phyloP scores from a whole-genome alignment of 495 filamentous ascomycete genomes.

The Clavariopsis aquatica region DNA sequence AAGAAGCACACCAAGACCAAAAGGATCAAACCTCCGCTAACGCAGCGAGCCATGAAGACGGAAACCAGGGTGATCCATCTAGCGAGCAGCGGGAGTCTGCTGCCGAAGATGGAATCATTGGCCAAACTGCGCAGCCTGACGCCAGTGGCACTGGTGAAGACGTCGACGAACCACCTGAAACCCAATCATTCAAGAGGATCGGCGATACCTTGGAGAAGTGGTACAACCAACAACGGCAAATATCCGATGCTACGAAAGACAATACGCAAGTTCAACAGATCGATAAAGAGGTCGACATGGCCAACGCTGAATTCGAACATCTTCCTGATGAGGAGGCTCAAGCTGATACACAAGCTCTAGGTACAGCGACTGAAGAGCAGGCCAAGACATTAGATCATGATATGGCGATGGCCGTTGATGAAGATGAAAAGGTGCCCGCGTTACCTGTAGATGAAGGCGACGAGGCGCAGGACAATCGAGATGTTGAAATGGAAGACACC shows the following conservation, averaged over 20 bases:
- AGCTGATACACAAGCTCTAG: slow-evolving; percentile 86
- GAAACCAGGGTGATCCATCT: slow-evolving; percentile 33
- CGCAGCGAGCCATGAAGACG: slow-evolving; percentile 35
- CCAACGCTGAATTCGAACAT: slow-evolving; percentile 82
- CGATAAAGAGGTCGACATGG: slow-evolving; percentile 63
- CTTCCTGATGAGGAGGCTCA: slow-evolving; percentile 76
- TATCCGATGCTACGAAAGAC: slow-evolving; percentile 66
- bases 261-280: slow-evolving; percentile 49
- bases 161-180: slow-evolving; percentile 35
- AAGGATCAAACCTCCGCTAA: slow-evolving; percentile 32
- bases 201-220: slow-evolving; percentile 92
- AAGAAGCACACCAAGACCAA: slow-evolving; percentile 31
- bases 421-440: slow-evolving; percentile 56
- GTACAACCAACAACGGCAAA: slow-evolving; percentile 81
- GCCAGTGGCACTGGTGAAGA: slow-evolving; percentile 34
- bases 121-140: slow-evolving; percentile 31
- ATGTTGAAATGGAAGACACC: slow-evolving; percentile 34
- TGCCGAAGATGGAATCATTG: slow-evolving; percentile 32
- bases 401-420: slow-evolving; percentile 78
- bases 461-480: slow-evolving; percentile 37
- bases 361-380: slow-evolving; percentile 84
- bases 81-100: slow-evolving; percentile 33
- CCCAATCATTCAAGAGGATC: slow-evolving; percentile 81
- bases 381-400: slow-evolving; percentile 76
- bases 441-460: slow-evolving; percentile 51